Conservation (phyloP, 441 rosid species). For the Rhodomyrtus psidioides region DNA sequence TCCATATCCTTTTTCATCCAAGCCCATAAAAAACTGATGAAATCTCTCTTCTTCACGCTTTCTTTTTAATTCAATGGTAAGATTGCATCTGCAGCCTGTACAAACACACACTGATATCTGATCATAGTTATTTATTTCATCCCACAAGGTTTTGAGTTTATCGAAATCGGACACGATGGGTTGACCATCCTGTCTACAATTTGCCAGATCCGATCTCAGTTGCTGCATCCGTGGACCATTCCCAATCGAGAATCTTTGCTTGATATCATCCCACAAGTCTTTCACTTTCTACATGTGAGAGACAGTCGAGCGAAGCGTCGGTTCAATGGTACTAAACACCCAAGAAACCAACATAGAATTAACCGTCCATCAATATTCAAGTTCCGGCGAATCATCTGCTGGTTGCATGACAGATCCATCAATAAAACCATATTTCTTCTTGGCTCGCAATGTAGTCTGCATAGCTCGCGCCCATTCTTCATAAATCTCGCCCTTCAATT, state of each 20-base stretch:
- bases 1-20: background rate
- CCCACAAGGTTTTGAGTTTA: too few relatives aligned
- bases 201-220: background rate
- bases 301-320: background rate
- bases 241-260: background rate
- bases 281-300: background rate
- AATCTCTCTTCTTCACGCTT: too few relatives aligned
- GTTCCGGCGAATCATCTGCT: background rate
- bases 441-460: background rate
- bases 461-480: background rate
- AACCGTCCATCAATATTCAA: conserved; percentile 3
- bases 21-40: background rate
- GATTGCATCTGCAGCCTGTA: too few relatives aligned
- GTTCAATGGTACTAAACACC: conserved; percentile 4
- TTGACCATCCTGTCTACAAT: background rate
- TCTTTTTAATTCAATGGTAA: too few relatives aligned
- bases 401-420: background rate
- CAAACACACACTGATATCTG: too few relatives aligned
- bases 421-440: background rate
- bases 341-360: conserved; percentile 1
- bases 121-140: too few relatives aligned
- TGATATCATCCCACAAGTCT: conserved; percentile 5
- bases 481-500: background rate
- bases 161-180: too few relatives aligned
- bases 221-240: conserved; percentile 1